phyloP scores from a whole-genome alignment of 164 flowering plant species.

The Paratinospora sagittata region DNA sequence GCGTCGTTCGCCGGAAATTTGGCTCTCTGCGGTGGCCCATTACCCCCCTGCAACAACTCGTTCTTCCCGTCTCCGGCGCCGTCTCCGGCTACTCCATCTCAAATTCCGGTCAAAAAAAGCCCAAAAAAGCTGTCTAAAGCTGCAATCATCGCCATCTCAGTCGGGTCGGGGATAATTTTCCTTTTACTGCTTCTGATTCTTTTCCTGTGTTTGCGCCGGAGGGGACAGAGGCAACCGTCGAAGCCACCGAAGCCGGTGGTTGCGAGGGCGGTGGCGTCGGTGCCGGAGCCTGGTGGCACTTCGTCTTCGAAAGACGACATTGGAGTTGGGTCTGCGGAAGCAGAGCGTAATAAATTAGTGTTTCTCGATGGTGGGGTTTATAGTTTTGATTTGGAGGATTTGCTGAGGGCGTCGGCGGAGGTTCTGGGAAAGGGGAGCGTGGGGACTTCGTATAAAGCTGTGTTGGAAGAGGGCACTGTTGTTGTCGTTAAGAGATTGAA shows the following conservation, averaged over 20 bases:
- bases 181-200: constrained; percentile 39
- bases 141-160: constrained; percentile 59
- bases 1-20: constrained; percentile 62
- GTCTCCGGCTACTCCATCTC: constrained; percentile 30
- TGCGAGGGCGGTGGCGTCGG: constrained; percentile 14
- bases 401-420: constrained; percentile 94
- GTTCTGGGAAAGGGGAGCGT: constrained; percentile 94
- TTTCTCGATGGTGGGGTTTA: constrained; percentile 64
- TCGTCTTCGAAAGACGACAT: constrained; percentile 81
- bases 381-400: constrained; percentile 90
- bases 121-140: constrained; percentile 48
- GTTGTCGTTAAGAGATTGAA: constrained; percentile 94
- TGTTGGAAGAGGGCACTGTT: constrained; percentile 88
- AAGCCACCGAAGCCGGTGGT: constrained; percentile 25
- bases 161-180: constrained; percentile 34
- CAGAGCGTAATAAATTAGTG: constrained; percentile 75
- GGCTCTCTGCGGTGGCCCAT: constrained; percentile 69
- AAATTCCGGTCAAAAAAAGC: constrained; percentile 8
- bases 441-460: constrained; percentile 96
- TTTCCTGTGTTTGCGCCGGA: constrained; percentile 28
- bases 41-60: constrained; percentile 44
- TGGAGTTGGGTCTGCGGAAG: constrained; percentile 47
- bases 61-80: constrained; percentile 61
- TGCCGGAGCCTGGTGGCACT: constrained; percentile 42
- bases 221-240: constrained; percentile 25